These are phyloP conservation scores for Diaporthe ilicicola DNA, from an alignment of 2,329 filamentous ascomycete species.

Conservation along the genomic window DNA sequence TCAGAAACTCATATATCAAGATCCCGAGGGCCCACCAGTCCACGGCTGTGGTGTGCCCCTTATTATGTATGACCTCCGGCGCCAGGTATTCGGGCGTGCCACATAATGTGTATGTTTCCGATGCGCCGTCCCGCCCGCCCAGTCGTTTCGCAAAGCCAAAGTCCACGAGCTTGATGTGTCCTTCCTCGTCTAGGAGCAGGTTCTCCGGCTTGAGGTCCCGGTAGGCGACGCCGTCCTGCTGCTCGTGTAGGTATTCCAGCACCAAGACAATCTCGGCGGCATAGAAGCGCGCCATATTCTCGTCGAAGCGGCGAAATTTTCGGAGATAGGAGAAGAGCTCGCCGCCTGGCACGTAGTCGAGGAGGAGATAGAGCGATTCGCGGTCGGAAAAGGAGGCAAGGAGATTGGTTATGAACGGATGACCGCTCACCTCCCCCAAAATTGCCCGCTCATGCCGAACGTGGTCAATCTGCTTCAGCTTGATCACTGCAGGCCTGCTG, in stretches of 20 bases:
- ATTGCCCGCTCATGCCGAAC: slow-evolving; percentile 85
- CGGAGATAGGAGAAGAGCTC: slow-evolving; percentile 87
- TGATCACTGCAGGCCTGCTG: slow-evolving; percentile 65
- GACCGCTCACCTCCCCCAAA: slow-evolving; percentile 78
- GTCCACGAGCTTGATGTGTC: slow-evolving; percentile 84
- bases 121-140: slow-evolving; percentile 56
- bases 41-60: slow-evolving; percentile 78
- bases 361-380: slow-evolving; percentile 83
- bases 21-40: slow-evolving; percentile 92
- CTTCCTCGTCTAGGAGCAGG: slow-evolving; percentile 77
- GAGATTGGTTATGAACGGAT: slow-evolving; percentile 85
- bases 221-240: slow-evolving; percentile 80
- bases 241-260: slow-evolving; percentile 81
- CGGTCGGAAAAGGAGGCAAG: slow-evolving; percentile 81
- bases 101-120: slow-evolving; percentile 84
- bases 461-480: slow-evolving; percentile 86
- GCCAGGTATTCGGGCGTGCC: slow-evolving; percentile 87
- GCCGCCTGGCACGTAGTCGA: slow-evolving; percentile 84
- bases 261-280: slow-evolving; percentile 85
- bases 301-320: slow-evolving; percentile 80
- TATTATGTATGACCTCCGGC: slow-evolving; percentile 85
- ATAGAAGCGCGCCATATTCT: slow-evolving; percentile 81
- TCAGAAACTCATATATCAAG: slow-evolving; percentile 84
- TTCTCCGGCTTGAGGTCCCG: slow-evolving; percentile 87
- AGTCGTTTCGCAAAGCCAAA: slow-evolving; percentile 87